Conservation (phyloP, 345 rosid genomes). For the Garcia nutans region DNA sequence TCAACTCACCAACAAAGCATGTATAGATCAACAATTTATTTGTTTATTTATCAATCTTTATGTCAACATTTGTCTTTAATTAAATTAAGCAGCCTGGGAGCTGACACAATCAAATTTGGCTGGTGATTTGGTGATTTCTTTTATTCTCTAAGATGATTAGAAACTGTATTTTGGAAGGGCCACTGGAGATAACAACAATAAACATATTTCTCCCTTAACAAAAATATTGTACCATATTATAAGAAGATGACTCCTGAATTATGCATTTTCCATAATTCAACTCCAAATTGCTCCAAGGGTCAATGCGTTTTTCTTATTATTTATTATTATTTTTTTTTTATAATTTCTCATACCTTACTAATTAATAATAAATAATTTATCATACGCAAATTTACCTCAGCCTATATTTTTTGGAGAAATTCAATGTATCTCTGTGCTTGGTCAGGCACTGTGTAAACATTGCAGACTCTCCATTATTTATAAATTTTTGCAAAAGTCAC, state of each 20-base stretch:
- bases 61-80: conserved; percentile 18
- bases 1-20: conserved; percentile 5
- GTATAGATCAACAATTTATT: background rate
- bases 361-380: conserved; percentile 1
- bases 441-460: background rate
- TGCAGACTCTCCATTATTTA: background rate
- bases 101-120: conserved; percentile 15
- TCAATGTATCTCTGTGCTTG: background rate
- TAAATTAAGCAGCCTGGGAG: conserved; percentile 15
- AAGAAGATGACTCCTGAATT: background rate
- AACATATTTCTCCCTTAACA: background rate
- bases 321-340: background rate
- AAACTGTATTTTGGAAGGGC: background rate
- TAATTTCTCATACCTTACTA: background rate
- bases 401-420: background rate
- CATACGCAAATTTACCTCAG: background rate
- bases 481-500: no score
- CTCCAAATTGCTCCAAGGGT: background rate
- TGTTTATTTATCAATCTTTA: background rate
- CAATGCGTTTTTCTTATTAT: background rate
- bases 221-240: background rate
- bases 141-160: background rate
- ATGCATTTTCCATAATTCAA: background rate
- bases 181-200: background rate
- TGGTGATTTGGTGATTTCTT: background rate